phyloP scores from a whole-genome alignment of 805 yeast genomes.

The Wickerhamiella hasegawae region DNA sequence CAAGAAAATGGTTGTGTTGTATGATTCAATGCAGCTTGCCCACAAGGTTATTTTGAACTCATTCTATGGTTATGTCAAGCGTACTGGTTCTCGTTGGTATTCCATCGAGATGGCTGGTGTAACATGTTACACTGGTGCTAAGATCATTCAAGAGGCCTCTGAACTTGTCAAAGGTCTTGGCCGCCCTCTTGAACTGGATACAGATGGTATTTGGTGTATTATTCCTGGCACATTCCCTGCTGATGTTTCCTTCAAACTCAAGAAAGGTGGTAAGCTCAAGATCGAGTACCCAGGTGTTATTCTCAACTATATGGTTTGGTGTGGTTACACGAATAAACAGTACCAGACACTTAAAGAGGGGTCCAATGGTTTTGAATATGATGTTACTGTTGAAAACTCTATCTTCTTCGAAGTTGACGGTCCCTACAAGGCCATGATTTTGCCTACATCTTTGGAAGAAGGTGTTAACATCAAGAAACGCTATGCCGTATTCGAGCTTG shows the following conservation, averaged over 20 bases:
- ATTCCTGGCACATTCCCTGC: slow-evolving; percentile 90
- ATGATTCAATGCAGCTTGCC: slow-evolving; percentile 90
- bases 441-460: slow-evolving; percentile 95
- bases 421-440: slow-evolving; percentile 92
- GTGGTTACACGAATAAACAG: slow-evolving; percentile 82
- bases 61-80: slow-evolving; percentile 95
- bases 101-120: slow-evolving; percentile 99
- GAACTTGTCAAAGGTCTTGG: slow-evolving; percentile 83
- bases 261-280: slow-evolving; percentile 48
- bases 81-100: slow-evolving; percentile 98
- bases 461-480: slow-evolving; percentile 93
- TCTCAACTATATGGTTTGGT: slow-evolving; percentile 87
- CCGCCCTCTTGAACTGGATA: slow-evolving; percentile 87
- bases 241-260: slow-evolving; percentile 20
- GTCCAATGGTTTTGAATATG: slow-evolving; percentile 40
- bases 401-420: slow-evolving; percentile 98
- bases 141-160: slow-evolving; percentile 95
- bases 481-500: slow-evolving; percentile 91
- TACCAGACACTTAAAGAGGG: slow-evolving; percentile 77
- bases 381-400: slow-evolving; percentile 74
- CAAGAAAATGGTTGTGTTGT: slow-evolving; percentile 78
- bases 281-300: slow-evolving; percentile 91
- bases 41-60: slow-evolving; percentile 94
- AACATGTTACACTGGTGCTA: slow-evolving; percentile 95
- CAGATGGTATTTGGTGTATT: slow-evolving; percentile 99